A percentile compares a stretch with the other conserved stretches of the same genome.
Evolutionary conservation across 1,139 yeast species (phyloP).

Genomic region (Hyphopichia fennica): DNA sequence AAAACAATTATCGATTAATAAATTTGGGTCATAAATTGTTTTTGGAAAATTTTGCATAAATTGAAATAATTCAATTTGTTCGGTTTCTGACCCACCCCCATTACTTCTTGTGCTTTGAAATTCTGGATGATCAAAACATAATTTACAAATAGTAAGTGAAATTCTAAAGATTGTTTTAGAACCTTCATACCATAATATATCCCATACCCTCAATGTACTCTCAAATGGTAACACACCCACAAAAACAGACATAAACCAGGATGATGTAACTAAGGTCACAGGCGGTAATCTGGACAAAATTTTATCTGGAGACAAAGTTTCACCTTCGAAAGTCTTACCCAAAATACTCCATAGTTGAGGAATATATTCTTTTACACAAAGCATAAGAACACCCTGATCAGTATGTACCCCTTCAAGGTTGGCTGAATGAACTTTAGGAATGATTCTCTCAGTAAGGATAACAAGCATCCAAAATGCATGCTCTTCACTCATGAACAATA

Average conservation of each 20-base stretch:
- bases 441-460: slow-evolving; percentile 76
- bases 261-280: slow-evolving; percentile 86
- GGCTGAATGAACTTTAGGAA: slow-evolving; percentile 91
- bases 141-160: slow-evolving; percentile 77
- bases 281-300: slow-evolving; percentile 81
- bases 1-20: slow-evolving; percentile 71
- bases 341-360: slow-evolving; percentile 75
- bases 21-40: slow-evolving; percentile 65
- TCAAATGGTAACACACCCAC: slow-evolving; percentile 88
- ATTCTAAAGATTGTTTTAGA: slow-evolving; percentile 83
- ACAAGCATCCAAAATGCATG: slow-evolving; percentile 94
- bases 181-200: slow-evolving; percentile 89
- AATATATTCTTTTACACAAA: slow-evolving; percentile 78
- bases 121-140: slow-evolving; percentile 64
- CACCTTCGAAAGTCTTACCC: slow-evolving; percentile 45
- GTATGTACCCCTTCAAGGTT: slow-evolving; percentile 91
- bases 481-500: slow-evolving; percentile 86
- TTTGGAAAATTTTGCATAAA: slow-evolving; percentile 82
- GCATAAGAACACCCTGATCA: slow-evolving; percentile 92
- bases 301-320: slow-evolving; percentile 51
- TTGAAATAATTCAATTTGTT: slow-evolving; percentile 86
- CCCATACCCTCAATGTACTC: slow-evolving; percentile 89
- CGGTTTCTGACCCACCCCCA: slow-evolving; percentile 35
- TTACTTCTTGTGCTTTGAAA: slow-evolving; percentile 17
- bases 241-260: slow-evolving; percentile 97